Percentiles rank a stretch among this genome's conserved stretches.
Conservation (phyloP, 805 yeast species). For the Sugiyamaella boreocaroliniensis region DNA sequence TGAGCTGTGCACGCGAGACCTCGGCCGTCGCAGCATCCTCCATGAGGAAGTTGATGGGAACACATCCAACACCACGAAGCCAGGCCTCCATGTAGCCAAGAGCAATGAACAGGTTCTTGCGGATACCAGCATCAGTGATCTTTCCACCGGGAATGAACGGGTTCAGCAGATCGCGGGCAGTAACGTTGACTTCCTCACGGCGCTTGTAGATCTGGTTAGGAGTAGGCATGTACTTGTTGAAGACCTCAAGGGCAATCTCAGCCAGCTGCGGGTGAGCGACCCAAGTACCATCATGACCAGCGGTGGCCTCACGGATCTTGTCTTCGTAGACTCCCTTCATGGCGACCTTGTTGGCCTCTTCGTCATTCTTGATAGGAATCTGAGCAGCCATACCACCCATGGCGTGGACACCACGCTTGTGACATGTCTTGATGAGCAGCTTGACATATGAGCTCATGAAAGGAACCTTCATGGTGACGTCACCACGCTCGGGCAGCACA, state of each 20-base stretch:
- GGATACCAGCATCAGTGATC: constrained; percentile 60
- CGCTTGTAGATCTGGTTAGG: constrained; percentile 62
- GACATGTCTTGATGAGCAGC: constrained; percentile 60
- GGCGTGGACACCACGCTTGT: constrained; percentile 66
- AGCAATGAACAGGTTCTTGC: constrained; percentile 57
- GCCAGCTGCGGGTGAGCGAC: constrained; percentile 72
- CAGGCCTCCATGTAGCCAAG: constrained; percentile 68
- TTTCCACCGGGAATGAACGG: constrained; percentile 52
- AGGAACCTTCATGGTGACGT: constrained; percentile 62
- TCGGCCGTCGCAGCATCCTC: constrained; percentile 78
- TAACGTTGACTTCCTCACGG: constrained; percentile 42
- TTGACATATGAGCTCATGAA: constrained; percentile 64
- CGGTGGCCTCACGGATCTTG: constrained; percentile 58
- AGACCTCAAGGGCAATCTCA: constrained; percentile 56
- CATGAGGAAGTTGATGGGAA: constrained; percentile 68
- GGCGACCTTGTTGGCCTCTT: constrained; percentile 52
- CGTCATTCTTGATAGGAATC: constrained; percentile 63
- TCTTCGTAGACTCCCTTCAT: constrained; percentile 63
- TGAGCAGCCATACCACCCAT: constrained; percentile 80
- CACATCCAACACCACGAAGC: constrained; percentile 66
- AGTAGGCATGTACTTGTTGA: constrained; percentile 69
- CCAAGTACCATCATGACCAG: constrained; percentile 75
- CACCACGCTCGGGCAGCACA: constrained; percentile 61
- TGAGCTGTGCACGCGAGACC: constrained; percentile 64
- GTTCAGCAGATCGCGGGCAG: constrained; percentile 54